Evolutionary conservation across 73 alveolate species (phyloP).

Genomic region (Chromera velia): DNA sequence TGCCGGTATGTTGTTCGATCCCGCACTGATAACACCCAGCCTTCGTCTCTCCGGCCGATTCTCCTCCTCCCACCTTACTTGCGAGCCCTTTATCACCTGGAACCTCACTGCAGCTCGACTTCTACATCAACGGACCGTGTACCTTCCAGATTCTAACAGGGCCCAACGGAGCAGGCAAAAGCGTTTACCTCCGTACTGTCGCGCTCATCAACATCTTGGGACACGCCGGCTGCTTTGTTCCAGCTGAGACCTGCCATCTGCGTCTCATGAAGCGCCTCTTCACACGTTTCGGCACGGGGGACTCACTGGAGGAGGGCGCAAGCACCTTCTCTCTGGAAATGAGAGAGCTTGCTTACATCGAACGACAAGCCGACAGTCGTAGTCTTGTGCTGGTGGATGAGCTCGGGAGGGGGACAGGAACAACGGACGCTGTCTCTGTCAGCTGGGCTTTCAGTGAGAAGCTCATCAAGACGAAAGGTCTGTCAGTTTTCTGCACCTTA

Average conservation of each 20-base stretch:
- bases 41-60: too few species aligned
- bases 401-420: conserved; percentile 91
- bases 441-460: conserved; percentile 70
- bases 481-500: conserved; percentile 60
- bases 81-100: too few species aligned
- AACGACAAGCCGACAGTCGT: conserved; percentile 62
- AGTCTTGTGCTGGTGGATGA: conserved; percentile 88
- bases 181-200: conserved; percentile 73
- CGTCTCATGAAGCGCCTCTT: conserved; percentile 78
- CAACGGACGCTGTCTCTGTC: conserved; percentile 84
- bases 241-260: conserved; percentile 67
- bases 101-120: too few species aligned
- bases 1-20: too few species aligned
- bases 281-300: conserved; percentile 86
- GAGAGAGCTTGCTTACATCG: conserved; percentile 79
- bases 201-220: conserved; percentile 76
- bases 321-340: conserved; percentile 82
- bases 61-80: too few species aligned
- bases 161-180: conserved; percentile 93
- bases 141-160: conserved; percentile 70
- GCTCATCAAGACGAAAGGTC: neutral
- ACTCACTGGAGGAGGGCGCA: conserved; percentile 72
- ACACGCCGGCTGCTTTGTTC: conserved; percentile 85
- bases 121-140: too few species aligned
- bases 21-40: too few species aligned